Base-by-base conservation (phyloP, 2,329 filamentous ascomycete species). In the Cladosporium cucumerinum region DNA sequence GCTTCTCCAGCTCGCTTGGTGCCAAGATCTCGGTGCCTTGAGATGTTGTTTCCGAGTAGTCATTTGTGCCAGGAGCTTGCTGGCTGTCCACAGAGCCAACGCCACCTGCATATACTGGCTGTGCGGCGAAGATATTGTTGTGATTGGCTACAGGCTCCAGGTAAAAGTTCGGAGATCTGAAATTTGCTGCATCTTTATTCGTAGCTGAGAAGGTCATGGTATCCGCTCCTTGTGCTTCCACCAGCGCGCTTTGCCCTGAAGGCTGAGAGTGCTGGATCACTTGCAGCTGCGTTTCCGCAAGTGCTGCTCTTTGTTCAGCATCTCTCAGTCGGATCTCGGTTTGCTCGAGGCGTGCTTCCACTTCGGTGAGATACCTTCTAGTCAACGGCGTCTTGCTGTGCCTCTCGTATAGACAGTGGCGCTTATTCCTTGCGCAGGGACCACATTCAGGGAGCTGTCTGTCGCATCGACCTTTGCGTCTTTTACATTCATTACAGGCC, bases 361-460 rank as follows among this genome's bases (percentile, higher is more conserved):
- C 78, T 58, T 81, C 77, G 0, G 79, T 82, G 21, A 83, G 72
- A 67, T 77, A 78, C 75, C 78, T 82, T 51, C 82, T 75, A 5
- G 81, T 84, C 66, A 83, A 72, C 5, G 81, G 81, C 14, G 81
- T 83, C 52, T 78, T 76, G n/a, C 76, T 75, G 59, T 82, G 78
- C 67, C 79, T 81, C 68, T 83, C 81, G 64, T 84, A 84, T 7
- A 82, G 72, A 66, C 82, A 84, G 66, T 81, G 78, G 16, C 81
- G 73, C 49, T 78, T 75, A 68, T 81, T 80, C 64, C 78, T 78
- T 57, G 76, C 70, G 68, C 81, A 83, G 4, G 71, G 67, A n/a
- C 68, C 68, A 46, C 76, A 78, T 66, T 78, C 78, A 2, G 76
- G 78, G 43, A 81, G 61, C 34, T 78, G 75, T 7, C 66, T 64